Base-by-base conservation (phyloP, 371 early-diverging fungal species). In the Apophysomyces elegans region DNA sequence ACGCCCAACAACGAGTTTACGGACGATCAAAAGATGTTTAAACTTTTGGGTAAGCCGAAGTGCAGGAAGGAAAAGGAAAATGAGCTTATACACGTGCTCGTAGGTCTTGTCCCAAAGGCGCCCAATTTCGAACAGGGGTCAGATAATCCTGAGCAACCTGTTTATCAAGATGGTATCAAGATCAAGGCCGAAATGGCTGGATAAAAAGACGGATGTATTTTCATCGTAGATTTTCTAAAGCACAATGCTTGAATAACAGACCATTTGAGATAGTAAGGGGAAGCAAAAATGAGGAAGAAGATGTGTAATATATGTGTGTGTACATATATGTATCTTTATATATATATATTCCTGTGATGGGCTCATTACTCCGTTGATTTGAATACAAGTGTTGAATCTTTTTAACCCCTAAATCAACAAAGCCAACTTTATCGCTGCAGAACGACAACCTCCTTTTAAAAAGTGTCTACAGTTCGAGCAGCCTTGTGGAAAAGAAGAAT, bases 1-100 rank as follows among this genome's bases (percentile, higher is more conserved):
- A 94, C 94, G 0, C 90, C 90, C 63, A 92, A 92, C 83, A 94
- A 92, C 75, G 90, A 86, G 65, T 78, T 83, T 57, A 82, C 81
- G 37, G 88, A 88, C 18, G 94, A 94, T 70, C 80, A 88, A 76
- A 79, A 79, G 68, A 92, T 94, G 93, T 91, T 93, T 78, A 82
- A 91, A 18, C 79, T 84, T 32, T 78, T 92, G 47, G 91, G 91
- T 84, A 81, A 80, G 69, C 35, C 37, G 41, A 43, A 37, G 4
- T 43, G 43, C 18, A 60, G 13, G 16, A 18, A 39, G 59, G 26
- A 12, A 58, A 16, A 9, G 43, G 41, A 39, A 14, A 43, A 47
- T 45, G 16, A 45, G 7, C 62, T 44, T 62, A 13, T 47, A 37
- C 39, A 59, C 39, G 21, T 65, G 26, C 50, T 56, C 56, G 18